phyloP scores from a whole-genome alignment of 2,329 filamentous ascomycete genomes.

The Pseudocercospora fijiensis region DNA sequence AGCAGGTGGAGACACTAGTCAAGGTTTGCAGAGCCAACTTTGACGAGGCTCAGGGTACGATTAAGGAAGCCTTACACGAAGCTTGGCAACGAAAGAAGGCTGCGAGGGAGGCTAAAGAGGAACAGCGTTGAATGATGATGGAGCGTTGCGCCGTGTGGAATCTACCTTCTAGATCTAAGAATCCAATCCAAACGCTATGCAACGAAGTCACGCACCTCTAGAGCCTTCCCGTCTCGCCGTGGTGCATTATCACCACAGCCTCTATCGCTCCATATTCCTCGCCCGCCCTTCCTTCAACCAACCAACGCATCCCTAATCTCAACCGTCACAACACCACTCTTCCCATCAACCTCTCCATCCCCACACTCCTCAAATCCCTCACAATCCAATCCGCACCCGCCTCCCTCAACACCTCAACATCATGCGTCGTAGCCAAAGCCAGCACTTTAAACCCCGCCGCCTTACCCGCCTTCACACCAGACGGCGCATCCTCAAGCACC shows the following conservation, averaged over 20 bases:
- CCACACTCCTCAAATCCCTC: slow-evolving; percentile 72
- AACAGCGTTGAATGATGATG: neutral
- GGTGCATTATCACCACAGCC: neutral
- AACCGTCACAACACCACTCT: slow-evolving; percentile 62
- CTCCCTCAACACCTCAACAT: slow-evolving; percentile 65
- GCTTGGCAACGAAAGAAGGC: slow-evolving; percentile 30
- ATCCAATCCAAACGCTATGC: neutral
- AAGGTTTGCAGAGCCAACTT: slow-evolving; percentile 34
- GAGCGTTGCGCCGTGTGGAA: neutral
- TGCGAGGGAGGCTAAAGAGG: slow-evolving; percentile 15
- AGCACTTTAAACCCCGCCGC: slow-evolving; percentile 82
- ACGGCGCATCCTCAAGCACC: slow-evolving; percentile 86
- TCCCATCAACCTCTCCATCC: slow-evolving; percentile 55
- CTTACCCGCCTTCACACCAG: slow-evolving; percentile 79
- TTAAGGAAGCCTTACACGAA: slow-evolving; percentile 31
- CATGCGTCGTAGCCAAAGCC: slow-evolving; percentile 82
- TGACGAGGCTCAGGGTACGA: slow-evolving; percentile 28
- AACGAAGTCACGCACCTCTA: neutral
- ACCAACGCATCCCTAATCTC: slow-evolving; percentile 64
- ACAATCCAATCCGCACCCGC: slow-evolving; percentile 89
- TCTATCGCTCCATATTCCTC: neutral
- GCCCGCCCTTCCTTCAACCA: neutral
- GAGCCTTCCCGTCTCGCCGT: neutral
- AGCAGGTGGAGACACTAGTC: slow-evolving; percentile 38
- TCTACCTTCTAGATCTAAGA: slow-evolving; percentile 3